Conservation (phyloP, 208 protist genomes). For the Leishmania tropica region DNA sequence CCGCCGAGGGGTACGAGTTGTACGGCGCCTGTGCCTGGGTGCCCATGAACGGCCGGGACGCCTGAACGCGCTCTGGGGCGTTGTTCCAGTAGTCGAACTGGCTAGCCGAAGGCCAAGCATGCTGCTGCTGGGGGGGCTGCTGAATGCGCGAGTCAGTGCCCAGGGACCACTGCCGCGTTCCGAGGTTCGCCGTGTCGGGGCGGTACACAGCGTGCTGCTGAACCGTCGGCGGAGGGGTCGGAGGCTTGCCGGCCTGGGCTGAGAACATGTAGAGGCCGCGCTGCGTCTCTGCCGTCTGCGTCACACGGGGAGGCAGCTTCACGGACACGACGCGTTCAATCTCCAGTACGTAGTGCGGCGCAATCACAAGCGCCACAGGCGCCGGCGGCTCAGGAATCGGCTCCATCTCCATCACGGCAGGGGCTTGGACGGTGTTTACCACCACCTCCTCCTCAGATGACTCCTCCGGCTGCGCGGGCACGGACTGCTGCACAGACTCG, state of each 20-base stretch:
- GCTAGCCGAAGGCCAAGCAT: slow-evolving; percentile 25
- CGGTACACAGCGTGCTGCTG: slow-evolving; percentile 53
- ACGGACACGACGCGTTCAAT: slow-evolving; percentile 58
- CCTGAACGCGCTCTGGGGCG: slow-evolving; percentile 30
- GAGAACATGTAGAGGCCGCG: slow-evolving; percentile 50
- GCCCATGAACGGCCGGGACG: slow-evolving; percentile 26
- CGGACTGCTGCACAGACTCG: slow-evolving; percentile 1
- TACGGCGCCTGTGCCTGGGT: slow-evolving; percentile 51
- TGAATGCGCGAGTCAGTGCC: slow-evolving; percentile 32
- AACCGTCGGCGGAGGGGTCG: slow-evolving; percentile 23
- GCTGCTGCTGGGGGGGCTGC: slow-evolving; percentile 23
- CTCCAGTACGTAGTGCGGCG: slow-evolving; percentile 67
- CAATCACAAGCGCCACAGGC: slow-evolving; percentile 25
- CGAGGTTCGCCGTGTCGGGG: slow-evolving; percentile 43
- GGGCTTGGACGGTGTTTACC: slow-evolving; percentile 19
- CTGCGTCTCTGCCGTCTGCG: slow-evolving; percentile 27
- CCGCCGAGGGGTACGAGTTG: slow-evolving; percentile 46
- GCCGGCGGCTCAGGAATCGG: slow-evolving; percentile 35
- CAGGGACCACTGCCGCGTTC: slow-evolving; percentile 27
- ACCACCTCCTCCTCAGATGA: slow-evolving; percentile 22
- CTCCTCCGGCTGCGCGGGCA: slow-evolving; percentile 21
- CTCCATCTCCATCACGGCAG: slow-evolving; percentile 41
- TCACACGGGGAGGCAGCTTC: slow-evolving; percentile 44
- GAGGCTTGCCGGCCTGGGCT: slow-evolving; percentile 55
- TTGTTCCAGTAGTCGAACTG: slow-evolving; percentile 40